Evolutionary conservation across 345 rosid species (phyloP), one percentile per base, ranked within the genome.

Genomic region (Raphanus raphanistrum): DNA sequence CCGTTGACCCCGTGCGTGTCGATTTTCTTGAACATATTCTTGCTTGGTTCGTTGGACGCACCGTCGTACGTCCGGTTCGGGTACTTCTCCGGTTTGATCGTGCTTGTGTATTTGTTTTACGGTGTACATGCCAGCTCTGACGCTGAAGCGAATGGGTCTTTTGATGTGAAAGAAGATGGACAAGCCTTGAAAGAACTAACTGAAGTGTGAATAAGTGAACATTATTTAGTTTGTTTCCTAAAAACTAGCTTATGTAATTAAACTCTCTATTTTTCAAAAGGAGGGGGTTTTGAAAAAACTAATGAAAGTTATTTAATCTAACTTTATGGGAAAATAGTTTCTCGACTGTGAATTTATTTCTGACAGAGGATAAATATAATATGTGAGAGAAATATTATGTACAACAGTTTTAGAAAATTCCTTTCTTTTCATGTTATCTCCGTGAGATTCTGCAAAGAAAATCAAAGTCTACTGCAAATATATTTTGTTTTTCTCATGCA

Each of bases 51-150:
- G 58, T 85, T 92, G 8, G 92, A 84, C 17, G 89, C 87, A 29
- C 86, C 85, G 0, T 89, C 98, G 25, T 94, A 89, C 11, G 75
- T 82, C 11, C 80, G 98, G 71, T 94, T 94, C 38, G 90, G 85
- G 68, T 82, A 85, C 80, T 92, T 92, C 63, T 90, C 97, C 0
- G 92, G 65, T 10, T 59, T 88, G 31, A 89, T 87, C 0, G 87
- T 85, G 66, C 74, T 94, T 7, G 85, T 90, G 2, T 94, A 94
- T 70, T 80, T 94, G 11, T 76, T 94, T 0, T 92, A 94, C 81
- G 86, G 98, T 58, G 97, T 94, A 36, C 98, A 94, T 82, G 92
- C 97, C 2, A 94, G 98, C 82, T 83, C 76, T 80, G 97, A 94
- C 81, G 97, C 93, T 6, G 90, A 89, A 81, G 86, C 66, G 6